Conservation (phyloP, 1,284 basidiomycete genomes). For the Schizophyllum commune region DNA sequence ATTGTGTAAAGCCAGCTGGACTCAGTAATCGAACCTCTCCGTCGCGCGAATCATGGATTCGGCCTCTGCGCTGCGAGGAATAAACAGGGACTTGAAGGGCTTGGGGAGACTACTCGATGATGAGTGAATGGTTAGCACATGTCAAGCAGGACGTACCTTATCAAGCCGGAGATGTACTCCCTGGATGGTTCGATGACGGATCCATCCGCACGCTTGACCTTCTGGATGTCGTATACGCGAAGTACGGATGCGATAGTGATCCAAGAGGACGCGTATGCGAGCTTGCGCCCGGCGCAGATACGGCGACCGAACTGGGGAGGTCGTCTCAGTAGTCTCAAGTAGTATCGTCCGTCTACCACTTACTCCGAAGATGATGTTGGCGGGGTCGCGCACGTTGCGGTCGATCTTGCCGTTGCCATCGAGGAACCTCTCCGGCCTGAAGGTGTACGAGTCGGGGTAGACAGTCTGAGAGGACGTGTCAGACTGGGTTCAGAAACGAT, state of each 20-base stretch:
- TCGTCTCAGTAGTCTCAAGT: no score
- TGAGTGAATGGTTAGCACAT: no score
- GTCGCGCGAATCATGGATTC: neutral
- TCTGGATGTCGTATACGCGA: slow-evolving; percentile 7
- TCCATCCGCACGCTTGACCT: neutral
- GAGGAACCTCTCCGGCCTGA: slow-evolving; percentile 32
- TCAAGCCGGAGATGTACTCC: no score
- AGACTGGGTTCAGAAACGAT: neutral
- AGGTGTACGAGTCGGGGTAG: slow-evolving; percentile 29
- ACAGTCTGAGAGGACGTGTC: slow-evolving; percentile 4
- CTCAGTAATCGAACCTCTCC: neutral
- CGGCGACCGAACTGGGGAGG: neutral
- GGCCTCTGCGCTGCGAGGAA: neutral
- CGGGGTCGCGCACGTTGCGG: slow-evolving; percentile 19
- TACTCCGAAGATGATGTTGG: slow-evolving; percentile 26
- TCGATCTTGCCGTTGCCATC: slow-evolving; percentile 22
- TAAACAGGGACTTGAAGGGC: neutral
- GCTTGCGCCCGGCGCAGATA: slow-evolving; percentile 7
- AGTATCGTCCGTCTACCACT: no score
- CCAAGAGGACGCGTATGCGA: slow-evolving; percentile 7
- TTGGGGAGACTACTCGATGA: no score
- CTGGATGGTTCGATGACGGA: no score
- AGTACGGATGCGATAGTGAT: slow-evolving; percentile 10
- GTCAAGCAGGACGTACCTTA: no score
- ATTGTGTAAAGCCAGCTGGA: no score